A percentile compares a stretch with the other conserved stretches of the same genome.
Evolutionary conservation across 1,139 yeast species (phyloP).

Genomic region (Scheffersomyces quercinus): DNA sequence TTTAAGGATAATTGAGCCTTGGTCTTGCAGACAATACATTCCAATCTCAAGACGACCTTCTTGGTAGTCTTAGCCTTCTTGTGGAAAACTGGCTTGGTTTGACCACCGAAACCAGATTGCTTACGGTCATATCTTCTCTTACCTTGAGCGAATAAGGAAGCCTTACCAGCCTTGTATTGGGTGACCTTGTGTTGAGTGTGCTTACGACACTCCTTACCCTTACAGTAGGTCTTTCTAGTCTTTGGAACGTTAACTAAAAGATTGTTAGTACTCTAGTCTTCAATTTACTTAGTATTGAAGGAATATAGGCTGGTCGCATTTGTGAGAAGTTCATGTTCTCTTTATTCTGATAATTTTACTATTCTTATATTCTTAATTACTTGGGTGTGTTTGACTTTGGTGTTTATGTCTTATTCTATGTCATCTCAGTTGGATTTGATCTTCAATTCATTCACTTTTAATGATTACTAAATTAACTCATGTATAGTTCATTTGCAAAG

Average conservation of each 20-base stretch:
- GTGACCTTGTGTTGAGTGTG: conserved; percentile 99
- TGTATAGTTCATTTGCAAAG: too few relatives aligned
- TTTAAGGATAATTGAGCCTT: conserved; percentile 96
- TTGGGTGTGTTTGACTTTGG: conserved; percentile 1
- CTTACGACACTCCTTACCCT: conserved; percentile 98
- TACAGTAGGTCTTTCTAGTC: conserved; percentile 99
- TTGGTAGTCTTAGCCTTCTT: conserved; percentile 99
- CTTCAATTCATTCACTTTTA: too few relatives aligned
- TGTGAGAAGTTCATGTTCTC: neutral
- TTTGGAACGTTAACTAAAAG: conserved; percentile 96
- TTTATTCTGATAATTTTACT: neutral
- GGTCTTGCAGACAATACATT: conserved; percentile 98
- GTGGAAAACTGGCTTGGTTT: conserved; percentile 99
- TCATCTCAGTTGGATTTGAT: neutral
- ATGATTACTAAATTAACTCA: too few relatives aligned
- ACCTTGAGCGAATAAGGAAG: conserved; percentile 99
- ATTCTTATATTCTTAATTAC: neutral
- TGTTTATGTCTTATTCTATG: neutral
- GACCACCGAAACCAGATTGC: conserved; percentile 99
- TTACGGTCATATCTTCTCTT: conserved; percentile 99
- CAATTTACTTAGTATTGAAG: neutral
- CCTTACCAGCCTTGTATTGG: conserved; percentile 99
- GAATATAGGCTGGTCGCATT: neutral
- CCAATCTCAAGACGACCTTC: conserved; percentile 99
- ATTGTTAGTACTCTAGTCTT: conserved; percentile 27